phyloP scores from a whole-genome alignment of 495 filamentous ascomycete species.

The Penicillium canariense region DNA sequence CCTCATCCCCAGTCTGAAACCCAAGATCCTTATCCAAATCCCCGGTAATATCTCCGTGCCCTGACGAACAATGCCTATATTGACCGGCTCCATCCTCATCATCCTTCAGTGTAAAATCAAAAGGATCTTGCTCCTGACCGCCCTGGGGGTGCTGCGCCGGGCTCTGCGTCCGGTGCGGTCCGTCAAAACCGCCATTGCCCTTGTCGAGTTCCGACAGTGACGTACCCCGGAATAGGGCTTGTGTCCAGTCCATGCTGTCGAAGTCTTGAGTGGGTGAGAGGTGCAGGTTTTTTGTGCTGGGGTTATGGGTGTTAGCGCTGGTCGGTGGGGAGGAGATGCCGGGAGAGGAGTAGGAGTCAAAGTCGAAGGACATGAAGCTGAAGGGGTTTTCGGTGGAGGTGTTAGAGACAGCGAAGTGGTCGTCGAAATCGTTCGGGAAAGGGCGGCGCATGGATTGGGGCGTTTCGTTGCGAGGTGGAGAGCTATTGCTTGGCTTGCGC shows the following conservation, averaged over 20 bases:
- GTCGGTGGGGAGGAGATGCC: constrained; percentile 10
- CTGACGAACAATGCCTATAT: constrained; percentile 9
- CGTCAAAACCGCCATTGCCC: neutral
- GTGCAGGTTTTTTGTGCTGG: constrained; percentile 3
- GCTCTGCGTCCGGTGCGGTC: neutral
- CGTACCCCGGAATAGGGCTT: constrained; percentile 33
- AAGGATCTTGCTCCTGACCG: constrained; percentile 22
- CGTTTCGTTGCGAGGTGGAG: neutral
- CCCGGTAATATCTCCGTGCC: constrained; percentile 35
- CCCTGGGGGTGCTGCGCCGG: constrained; percentile 2
- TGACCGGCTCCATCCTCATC: neutral
- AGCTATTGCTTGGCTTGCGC: constrained; percentile 5
- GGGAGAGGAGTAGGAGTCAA: constrained; percentile 29
- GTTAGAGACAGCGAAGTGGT: constrained; percentile 22
- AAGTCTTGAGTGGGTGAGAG: constrained; percentile 15
- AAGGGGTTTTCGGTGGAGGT: constrained; percentile 19
- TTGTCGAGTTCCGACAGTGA: constrained; percentile 10
- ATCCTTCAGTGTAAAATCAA: constrained; percentile 25
- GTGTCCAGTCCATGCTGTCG: constrained; percentile 36
- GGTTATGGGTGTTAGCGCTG: neutral
- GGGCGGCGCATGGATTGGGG: constrained; percentile 18
- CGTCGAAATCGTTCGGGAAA: constrained; percentile 30
- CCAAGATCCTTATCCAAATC: constrained; percentile 45
- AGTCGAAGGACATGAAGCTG: constrained; percentile 26
- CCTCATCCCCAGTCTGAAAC: constrained; percentile 34